These are phyloP conservation scores for Geotrichum candidum DNA, from an alignment of 1,139 yeast genomes.

Conservation along the genomic window DNA sequence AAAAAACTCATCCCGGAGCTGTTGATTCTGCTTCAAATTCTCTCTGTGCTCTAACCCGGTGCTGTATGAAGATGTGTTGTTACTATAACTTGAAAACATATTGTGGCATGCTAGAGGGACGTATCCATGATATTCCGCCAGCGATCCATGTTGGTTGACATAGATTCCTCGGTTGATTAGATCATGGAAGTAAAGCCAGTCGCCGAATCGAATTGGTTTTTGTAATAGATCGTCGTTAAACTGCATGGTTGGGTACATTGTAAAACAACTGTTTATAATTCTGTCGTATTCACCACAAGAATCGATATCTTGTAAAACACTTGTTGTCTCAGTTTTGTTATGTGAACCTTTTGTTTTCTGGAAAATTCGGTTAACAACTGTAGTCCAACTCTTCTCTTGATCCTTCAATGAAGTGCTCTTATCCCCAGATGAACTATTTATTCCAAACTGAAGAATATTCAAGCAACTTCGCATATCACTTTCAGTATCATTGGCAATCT, in stretches of 20 bases:
- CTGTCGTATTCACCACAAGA: slow-evolving; percentile 51
- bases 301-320: slow-evolving; percentile 40
- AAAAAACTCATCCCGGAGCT: slow-evolving; percentile 27
- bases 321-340: slow-evolving; percentile 1
- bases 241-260: slow-evolving; percentile 49
- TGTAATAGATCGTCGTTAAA: slow-evolving; percentile 59
- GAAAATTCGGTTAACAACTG: slow-evolving; percentile 29
- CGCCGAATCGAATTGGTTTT: slow-evolving; percentile 63
- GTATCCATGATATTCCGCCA: slow-evolving; percentile 50
- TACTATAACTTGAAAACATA: slow-evolving; percentile 57
- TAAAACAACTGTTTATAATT: slow-evolving; percentile 65
- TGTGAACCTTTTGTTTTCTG: slow-evolving; percentile 15
- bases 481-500: slow-evolving; percentile 65
- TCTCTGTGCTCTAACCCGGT: slow-evolving; percentile 19
- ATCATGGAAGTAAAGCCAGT: slow-evolving; percentile 75
- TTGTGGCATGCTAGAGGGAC: slow-evolving; percentile 61
- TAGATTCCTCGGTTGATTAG: slow-evolving; percentile 41
- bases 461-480: slow-evolving; percentile 85
- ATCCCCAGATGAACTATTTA: slow-evolving; percentile 22
- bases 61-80: slow-evolving; percentile 40
- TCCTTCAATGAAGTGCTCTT: slow-evolving; percentile 22
- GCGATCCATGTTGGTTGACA: slow-evolving; percentile 41
- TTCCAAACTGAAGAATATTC: slow-evolving; percentile 71
- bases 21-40: slow-evolving; percentile 21
- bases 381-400: slow-evolving; percentile 22